phyloP scores from a whole-genome alignment of 202 grass and related monocot genomes.

The Dendrocalamus latiflorus region DNA sequence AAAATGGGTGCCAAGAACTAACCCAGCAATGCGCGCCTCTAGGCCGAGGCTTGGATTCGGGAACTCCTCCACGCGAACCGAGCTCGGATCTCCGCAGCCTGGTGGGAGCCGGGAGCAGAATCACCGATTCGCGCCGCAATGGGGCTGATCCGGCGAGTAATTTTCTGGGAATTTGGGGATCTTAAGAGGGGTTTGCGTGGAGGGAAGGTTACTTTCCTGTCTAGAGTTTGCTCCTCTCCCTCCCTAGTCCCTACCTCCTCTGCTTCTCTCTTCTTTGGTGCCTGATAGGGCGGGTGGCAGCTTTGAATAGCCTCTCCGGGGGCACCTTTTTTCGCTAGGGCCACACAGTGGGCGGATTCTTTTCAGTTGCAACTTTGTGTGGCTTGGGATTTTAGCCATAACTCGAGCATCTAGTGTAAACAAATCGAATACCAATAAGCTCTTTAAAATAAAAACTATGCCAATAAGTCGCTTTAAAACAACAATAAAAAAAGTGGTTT shows the following conservation, averaged over 20 bases:
- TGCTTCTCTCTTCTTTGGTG: no score
- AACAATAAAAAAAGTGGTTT: no score
- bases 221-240: neutral
- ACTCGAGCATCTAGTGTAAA: no score
- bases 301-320: conserved; percentile 27
- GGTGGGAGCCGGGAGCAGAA: neutral
- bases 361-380: no score
- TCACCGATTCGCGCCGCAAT: neutral
- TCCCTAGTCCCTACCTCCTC: no score
- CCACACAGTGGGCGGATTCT: no score
- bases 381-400: no score
- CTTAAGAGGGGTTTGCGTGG: conserved; percentile 6
- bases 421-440: no score
- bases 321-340: conserved; percentile 16
- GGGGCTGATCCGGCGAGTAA: conserved; percentile 2
- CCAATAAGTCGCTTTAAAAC: no score
- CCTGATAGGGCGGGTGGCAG: conserved; percentile 22
- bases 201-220: conserved; percentile 10
- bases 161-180: conserved; percentile 7
- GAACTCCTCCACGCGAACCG: neutral
- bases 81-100: neutral
- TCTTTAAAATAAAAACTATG: no score
- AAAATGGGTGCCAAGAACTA: neutral
- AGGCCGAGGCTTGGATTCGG: neutral
- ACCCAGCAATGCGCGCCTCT: conserved; percentile 19